Conservation (phyloP, 176 grass and related monocot species). For the Phyllostachys edulis region DNA sequence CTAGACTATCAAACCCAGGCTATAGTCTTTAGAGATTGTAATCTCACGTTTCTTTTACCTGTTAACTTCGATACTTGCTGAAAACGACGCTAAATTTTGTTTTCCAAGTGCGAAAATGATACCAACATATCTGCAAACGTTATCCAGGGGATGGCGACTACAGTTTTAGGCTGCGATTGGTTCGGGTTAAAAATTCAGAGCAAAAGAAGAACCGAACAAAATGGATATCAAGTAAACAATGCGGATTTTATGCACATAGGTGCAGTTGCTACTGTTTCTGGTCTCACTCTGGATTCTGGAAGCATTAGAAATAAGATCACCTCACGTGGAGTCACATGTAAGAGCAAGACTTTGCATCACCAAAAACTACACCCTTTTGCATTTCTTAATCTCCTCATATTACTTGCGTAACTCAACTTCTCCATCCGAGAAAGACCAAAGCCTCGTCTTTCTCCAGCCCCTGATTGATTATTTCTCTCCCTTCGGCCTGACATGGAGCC, state of each 20-base stretch:
- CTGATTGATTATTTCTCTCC: slow-evolving; percentile 22
- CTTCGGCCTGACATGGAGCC: slow-evolving; percentile 53
- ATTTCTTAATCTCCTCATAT: background rate
- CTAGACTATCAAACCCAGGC: background rate
- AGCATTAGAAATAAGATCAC: background rate
- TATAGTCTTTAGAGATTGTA: background rate
- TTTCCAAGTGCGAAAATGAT: background rate
- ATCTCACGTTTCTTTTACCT: background rate
- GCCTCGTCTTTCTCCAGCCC: slow-evolving; percentile 23
- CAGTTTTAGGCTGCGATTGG: background rate
- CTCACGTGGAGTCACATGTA: slow-evolving; percentile 48
- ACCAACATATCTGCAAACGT: background rate
- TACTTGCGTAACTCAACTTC: slow-evolving; percentile 14
- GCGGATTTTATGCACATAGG: slow-evolving; percentile 17
- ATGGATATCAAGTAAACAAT: background rate
- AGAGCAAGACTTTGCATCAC: background rate
- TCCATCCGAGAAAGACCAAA: slow-evolving; percentile 32
- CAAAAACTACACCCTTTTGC: background rate
- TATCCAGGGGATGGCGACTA: background rate
- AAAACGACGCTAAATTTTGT: background rate
- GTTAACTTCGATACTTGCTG: background rate
- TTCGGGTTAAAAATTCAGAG: background rate
- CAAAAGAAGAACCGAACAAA: background rate
- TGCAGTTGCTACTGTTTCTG: background rate
- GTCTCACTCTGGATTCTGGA: background rate